Percentiles rank a stretch among this genome's conserved stretches.
Evolutionary conservation across 78 protist species (phyloP).

Genomic region (Anaeramoeba ignava): DNA sequence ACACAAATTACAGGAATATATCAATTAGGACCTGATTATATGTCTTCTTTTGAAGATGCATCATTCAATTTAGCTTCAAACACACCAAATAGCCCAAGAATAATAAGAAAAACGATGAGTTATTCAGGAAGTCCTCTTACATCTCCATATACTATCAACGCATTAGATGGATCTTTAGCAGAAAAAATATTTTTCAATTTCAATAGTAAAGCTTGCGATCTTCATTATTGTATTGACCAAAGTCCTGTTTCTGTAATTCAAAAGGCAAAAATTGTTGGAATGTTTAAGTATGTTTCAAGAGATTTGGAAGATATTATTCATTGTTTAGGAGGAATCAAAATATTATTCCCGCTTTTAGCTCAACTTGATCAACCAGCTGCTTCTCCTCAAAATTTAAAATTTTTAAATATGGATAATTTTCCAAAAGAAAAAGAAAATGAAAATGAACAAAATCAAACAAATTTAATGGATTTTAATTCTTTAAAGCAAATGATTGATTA

Average conservation of each 20-base stretch:
- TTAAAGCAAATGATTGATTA: too few species aligned
- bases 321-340: not conserved
- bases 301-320: not conserved
- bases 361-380: not conserved
- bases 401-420: too few species aligned
- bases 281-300: not conserved
- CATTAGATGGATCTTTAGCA: not conserved
- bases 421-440: too few species aligned
- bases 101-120: too few species aligned
- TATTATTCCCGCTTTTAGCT: not conserved
- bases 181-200: not conserved
- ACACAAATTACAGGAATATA: constrained; percentile 6
- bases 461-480: too few species aligned
- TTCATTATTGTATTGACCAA: not conserved
- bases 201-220: not conserved
- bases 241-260: not conserved
- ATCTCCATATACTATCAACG: too few species aligned
- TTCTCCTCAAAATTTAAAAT: too few species aligned
- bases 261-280: not conserved
- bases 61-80: not conserved
- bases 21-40: constrained; percentile 22
- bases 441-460: too few species aligned
- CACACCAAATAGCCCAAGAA: too few species aligned
- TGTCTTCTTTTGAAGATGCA: constrained; percentile 17
- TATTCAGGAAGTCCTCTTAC: too few species aligned